These are phyloP conservation scores for Bocquillonia castaneifolia DNA, from an alignment of 441 rosid species.

Conservation along the genomic window DNA sequence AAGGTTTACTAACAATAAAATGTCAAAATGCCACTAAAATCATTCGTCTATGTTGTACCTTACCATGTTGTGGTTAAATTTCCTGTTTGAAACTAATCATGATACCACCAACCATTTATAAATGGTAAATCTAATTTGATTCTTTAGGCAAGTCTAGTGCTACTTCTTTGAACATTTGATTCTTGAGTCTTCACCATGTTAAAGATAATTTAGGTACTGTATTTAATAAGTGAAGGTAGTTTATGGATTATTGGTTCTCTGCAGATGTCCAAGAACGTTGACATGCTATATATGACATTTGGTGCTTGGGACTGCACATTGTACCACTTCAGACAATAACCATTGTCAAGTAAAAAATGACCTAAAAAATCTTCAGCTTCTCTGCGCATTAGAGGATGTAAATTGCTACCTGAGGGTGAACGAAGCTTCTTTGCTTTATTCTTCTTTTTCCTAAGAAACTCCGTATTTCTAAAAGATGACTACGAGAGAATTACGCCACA, in stretches of 20 bases:
- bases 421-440: neutral
- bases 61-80: neutral
- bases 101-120: neutral
- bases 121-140: neutral
- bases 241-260: conserved; percentile 9
- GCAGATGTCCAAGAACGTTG: conserved; percentile 36
- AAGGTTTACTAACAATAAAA: too few relatives aligned
- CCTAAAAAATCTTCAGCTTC: conserved; percentile 16
- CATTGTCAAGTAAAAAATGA: conserved; percentile 9
- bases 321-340: conserved; percentile 9
- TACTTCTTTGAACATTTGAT: neutral
- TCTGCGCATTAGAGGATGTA: conserved; percentile 17
- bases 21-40: too few relatives aligned
- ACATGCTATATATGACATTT: conserved; percentile 15
- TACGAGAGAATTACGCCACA: conserved; percentile 13
- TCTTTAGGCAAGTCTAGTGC: neutral
- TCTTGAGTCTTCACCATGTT: neutral
- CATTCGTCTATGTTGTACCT: neutral
- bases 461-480: conserved; percentile 12
- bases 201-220: neutral
- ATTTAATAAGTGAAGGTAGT: neutral
- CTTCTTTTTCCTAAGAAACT: neutral
- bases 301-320: neutral
- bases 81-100: neutral
- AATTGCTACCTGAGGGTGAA: conserved; percentile 7